phyloP scores from a whole-genome alignment of 192 early-diverging fungal genomes.

The Linnemannia zychae region DNA sequence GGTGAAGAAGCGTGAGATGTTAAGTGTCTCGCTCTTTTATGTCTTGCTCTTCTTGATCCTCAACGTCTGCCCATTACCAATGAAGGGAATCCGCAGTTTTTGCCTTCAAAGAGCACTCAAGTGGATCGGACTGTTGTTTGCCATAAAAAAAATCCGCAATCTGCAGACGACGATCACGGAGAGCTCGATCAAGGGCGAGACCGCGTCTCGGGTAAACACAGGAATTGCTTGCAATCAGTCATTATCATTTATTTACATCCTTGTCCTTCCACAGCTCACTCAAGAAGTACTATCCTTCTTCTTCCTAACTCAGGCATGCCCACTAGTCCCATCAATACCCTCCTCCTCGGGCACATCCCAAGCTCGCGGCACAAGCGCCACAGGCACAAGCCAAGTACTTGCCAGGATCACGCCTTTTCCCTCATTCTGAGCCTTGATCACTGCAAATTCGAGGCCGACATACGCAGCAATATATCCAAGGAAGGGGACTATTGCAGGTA shows the following conservation, averaged over 20 bases:
- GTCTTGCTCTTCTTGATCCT: background rate
- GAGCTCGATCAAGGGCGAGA: too few species aligned
- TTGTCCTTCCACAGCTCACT: background rate
- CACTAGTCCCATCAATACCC: background rate
- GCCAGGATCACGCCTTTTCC: constrained; percentile 58
- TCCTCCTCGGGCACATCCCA: constrained; percentile 48
- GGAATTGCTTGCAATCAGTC: too few species aligned
- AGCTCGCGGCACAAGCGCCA: constrained; percentile 57
- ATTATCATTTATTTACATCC: background rate
- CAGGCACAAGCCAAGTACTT: constrained; percentile 59
- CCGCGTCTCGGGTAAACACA: too few species aligned
- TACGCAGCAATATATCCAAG: constrained; percentile 61
- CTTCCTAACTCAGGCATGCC: background rate
- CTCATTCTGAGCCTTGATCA: constrained; percentile 59
- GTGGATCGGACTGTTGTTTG: background rate
- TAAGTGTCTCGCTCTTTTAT: too few species aligned
- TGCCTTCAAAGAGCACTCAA: background rate
- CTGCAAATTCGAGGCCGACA: constrained; percentile 58
- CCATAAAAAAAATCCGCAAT: too few species aligned
- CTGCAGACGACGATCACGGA: too few species aligned
- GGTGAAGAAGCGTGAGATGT: too few species aligned
- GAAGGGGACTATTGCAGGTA: constrained; percentile 55
- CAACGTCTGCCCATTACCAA: background rate
- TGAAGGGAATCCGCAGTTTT: constrained; percentile 2
- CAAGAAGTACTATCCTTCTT: background rate